Base-by-base conservation (phyloP, 192 early-diverging fungal genomes). In the Coemansia sp. region DNA sequence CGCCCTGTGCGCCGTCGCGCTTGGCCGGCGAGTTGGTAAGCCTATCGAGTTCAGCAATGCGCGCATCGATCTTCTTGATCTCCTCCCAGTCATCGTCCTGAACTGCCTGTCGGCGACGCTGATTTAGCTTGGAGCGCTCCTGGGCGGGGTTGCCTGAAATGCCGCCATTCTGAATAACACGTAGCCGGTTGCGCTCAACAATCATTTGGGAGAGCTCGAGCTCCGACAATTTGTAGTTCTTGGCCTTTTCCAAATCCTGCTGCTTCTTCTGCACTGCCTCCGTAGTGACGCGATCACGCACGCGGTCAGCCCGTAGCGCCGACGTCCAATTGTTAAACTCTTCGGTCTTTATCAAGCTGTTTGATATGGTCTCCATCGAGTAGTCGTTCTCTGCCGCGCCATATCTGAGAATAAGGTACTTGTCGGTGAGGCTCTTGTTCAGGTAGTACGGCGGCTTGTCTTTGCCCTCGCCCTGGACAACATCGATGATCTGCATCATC, bases 281-380 rank as follows among this genome's bases (percentile, higher is more conserved):
- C 5, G 77, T 58, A 0, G 83, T 83, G 2, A 84, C 76, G 8
- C 77, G 72, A n/a, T 61, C 34, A 8, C 70, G 81, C 3, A 85
- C 50, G n/a, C 78, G 70, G 9, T 87, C 84, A 24, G 62, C 62
- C 56, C 81, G 82, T n/a, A 87, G 59, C 3, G 82, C 83, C 2
- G 71, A 70, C 20, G 86, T 72, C 66, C 83, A 87, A 66, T 85
- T 80, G 38, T 71, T 67, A 57, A 85, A 87, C 65, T 92, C 91
- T 28, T 86, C 77, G 55, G 77, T 73, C 24, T 86, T 88, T 31
- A 92, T 82, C 28, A 85, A 65, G 55, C 75, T 69, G 61, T 94
- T 94, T 2, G 93, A 94, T 10, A 94, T 77, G 33, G 85, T 86
- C 59, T 91, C 87, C 88, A 93, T 93, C 8, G 86, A 85, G 67